These are phyloP conservation scores for Blattamonas nauphoetae DNA, from an alignment of 78 protist species.

Conservation along the genomic window DNA sequence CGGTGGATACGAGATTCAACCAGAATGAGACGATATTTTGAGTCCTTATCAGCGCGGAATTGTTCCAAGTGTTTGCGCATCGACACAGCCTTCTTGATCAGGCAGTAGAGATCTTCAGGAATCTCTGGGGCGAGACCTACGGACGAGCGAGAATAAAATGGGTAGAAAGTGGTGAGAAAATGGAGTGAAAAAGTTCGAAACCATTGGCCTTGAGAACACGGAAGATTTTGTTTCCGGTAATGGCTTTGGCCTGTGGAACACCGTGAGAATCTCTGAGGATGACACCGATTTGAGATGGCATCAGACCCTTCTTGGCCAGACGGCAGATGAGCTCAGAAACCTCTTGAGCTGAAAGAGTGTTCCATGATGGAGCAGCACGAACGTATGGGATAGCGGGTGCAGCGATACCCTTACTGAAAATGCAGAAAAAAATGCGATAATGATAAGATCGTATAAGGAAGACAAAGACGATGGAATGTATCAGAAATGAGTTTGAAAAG, in stretches of 20 bases:
- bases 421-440: too few species aligned
- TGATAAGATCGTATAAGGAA: too few species aligned
- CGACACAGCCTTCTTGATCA: slow-evolving; percentile 97
- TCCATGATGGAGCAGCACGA: slow-evolving; percentile 91
- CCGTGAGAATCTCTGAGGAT: slow-evolving; percentile 93
- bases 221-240: slow-evolving; percentile 95
- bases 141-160: too few species aligned
- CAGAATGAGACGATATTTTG: slow-evolving; percentile 95
- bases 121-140: slow-evolving; percentile 87
- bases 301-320: slow-evolving; percentile 87
- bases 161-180: neutral
- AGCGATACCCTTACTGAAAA: slow-evolving; percentile 82
- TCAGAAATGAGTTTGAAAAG: too few species aligned
- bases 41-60: slow-evolving; percentile 89
- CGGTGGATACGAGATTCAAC: slow-evolving; percentile 97
- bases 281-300: slow-evolving; percentile 95
- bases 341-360: slow-evolving; percentile 69
- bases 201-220: slow-evolving; percentile 94
- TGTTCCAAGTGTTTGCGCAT: slow-evolving; percentile 95
- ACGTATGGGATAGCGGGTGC: slow-evolving; percentile 84
- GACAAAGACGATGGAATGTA: too few species aligned
- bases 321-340: slow-evolving; percentile 66
- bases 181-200: neutral
- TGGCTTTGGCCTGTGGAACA: slow-evolving; percentile 76
- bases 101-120: slow-evolving; percentile 98